Conservation (phyloP, 345 rosid genomes). For the Mercurialis annua region DNA sequence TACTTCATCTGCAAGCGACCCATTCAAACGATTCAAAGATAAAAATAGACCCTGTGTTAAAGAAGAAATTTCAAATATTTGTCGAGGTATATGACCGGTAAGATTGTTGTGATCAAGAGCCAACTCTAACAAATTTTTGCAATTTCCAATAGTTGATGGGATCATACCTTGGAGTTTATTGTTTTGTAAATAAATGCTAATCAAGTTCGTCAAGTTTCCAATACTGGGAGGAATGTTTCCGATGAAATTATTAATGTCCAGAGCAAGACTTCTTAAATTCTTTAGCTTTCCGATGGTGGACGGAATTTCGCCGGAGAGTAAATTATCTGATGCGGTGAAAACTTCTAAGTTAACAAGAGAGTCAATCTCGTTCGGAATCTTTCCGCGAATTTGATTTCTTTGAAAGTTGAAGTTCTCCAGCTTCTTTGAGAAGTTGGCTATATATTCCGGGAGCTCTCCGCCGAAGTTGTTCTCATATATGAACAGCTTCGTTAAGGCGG, state of each 20-base stretch:
- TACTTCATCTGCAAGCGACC: background rate
- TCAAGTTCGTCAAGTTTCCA: constrained; percentile 12
- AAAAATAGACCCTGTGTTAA: background rate
- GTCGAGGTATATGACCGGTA: background rate
- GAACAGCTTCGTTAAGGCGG: background rate
- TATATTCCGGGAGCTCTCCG: background rate
- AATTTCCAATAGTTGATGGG: constrained; percentile 10
- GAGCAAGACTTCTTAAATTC: background rate
- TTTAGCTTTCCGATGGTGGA: background rate
- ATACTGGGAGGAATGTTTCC: constrained; percentile 8
- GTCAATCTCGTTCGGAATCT: constrained; percentile 5
- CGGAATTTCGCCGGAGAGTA: background rate
- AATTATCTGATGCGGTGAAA: background rate
- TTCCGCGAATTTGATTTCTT: constrained; percentile 1
- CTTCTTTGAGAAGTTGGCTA: background rate
- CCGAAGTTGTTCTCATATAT: background rate
- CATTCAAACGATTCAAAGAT: constrained; percentile 1
- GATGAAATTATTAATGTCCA: background rate
- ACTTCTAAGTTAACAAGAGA: constrained; percentile 3
- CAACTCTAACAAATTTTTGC: background rate
- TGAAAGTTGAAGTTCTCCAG: background rate
- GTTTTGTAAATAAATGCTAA: background rate
- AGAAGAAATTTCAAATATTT: background rate
- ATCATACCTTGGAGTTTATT: constrained; percentile 8
- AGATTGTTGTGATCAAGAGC: constrained; percentile 3